Evolutionary conservation across 352 stramenopile species (phyloP).

Genomic region (Globisporangium cederbergense): DNA sequence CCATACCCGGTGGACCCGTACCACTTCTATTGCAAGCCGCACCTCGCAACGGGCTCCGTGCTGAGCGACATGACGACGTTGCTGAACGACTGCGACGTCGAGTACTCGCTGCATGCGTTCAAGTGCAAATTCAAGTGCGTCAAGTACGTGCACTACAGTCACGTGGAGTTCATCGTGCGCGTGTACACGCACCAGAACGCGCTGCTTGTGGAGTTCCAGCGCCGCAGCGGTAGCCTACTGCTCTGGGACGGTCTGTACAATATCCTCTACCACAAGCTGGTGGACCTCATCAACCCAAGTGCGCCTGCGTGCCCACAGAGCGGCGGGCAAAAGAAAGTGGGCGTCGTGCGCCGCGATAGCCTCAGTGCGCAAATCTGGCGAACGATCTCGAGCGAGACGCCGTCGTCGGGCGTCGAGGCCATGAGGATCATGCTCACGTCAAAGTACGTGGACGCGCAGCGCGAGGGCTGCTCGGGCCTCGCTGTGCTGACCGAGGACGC

Average conservation of each 20-base stretch:
- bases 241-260: conserved; percentile 83
- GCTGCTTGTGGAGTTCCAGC: conserved; percentile 75
- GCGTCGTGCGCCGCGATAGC: conserved; percentile 31
- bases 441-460: conserved; percentile 62
- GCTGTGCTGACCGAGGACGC: conserved; percentile 66
- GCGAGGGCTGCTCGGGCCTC: conserved; percentile 69
- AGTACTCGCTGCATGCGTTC: conserved; percentile 58
- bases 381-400: conserved; percentile 45
- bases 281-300: conserved; percentile 37
- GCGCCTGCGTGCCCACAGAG: conserved; percentile 63
- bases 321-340: conserved; percentile 62
- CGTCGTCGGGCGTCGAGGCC: conserved; percentile 68
- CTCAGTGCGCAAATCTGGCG: conserved; percentile 61
- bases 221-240: conserved; percentile 64
- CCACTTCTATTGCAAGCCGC: conserved; percentile 64
- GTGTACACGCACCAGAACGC: conserved; percentile 45
- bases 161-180: conserved; percentile 75
- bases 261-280: conserved; percentile 60
- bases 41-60: conserved; percentile 30
- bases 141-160: conserved; percentile 83
- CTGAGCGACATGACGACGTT: conserved; percentile 44
- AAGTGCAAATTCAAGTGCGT: conserved; percentile 89
- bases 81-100: conserved; percentile 59
- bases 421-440: conserved; percentile 88
- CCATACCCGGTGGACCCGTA: conserved; percentile 82